These are phyloP conservation scores for Tanacetum coccineum DNA, from an alignment of 129 eudicot genomes.

Conservation along the genomic window DNA sequence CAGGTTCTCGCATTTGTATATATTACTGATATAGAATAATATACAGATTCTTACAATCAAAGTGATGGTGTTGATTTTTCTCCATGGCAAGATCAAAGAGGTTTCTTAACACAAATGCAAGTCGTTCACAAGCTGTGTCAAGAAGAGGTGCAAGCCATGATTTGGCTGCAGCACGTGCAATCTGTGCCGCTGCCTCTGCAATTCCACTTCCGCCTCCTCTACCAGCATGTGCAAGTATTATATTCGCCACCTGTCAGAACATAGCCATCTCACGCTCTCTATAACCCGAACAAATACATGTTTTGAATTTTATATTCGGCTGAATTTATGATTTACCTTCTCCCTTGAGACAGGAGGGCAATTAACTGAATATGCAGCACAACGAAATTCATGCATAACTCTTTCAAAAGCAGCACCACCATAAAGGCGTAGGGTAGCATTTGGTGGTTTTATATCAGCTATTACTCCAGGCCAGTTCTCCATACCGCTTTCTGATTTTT, in stretches of 20 bases:
- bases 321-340: slow-evolving; percentile 43
- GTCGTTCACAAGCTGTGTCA: slow-evolving; percentile 90
- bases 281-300: not conserved
- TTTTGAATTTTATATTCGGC: not conserved
- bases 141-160: slow-evolving; percentile 96
- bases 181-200: slow-evolving; percentile 91
- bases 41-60: slow-evolving; percentile 50
- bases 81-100: slow-evolving; percentile 82
- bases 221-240: slow-evolving; percentile 95
- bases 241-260: slow-evolving; percentile 77
- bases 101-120: slow-evolving; percentile 69
- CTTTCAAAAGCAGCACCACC: slow-evolving; percentile 99
- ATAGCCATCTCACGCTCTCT: slow-evolving; percentile 3
- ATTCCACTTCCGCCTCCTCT: slow-evolving; percentile 83
- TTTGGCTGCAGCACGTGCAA: slow-evolving; percentile 95
- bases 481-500: slow-evolving; percentile 76
- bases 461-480: slow-evolving; percentile 91
- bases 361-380: slow-evolving; percentile 90
- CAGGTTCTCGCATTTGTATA: not conserved
- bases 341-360: slow-evolving; percentile 94
- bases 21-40: not conserved
- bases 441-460: slow-evolving; percentile 69
- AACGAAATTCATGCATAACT: slow-evolving; percentile 92
- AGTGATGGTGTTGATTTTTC: slow-evolving; percentile 53
- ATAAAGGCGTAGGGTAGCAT: slow-evolving; percentile 84